Evolutionary conservation across 208 protist species (phyloP), one percentile per base, ranked within the genome.

Genomic region (Crithidia sp.): DNA sequence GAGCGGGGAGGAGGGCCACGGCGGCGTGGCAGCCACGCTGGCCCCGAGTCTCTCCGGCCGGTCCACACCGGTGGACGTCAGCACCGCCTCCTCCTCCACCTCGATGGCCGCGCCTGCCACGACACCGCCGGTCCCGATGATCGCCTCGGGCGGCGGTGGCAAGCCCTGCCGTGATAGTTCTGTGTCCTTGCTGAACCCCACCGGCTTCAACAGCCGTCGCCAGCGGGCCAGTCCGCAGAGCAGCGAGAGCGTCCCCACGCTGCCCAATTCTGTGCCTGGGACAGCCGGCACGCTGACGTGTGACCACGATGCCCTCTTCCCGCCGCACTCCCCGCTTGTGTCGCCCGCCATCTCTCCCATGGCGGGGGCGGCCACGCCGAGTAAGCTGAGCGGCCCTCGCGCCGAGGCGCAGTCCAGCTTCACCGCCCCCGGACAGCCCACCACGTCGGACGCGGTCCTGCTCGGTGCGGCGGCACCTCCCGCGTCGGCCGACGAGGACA

Each of bases 281-380:
- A 70, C 65, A 8, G 53, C 41, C n/a, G 65, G 65, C 52, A 70
- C 53, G 9, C 17, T 70, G 41, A 70, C 65, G 3, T 70, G 65
- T 41, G 65, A 61, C 53, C 65, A 70, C 53, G 65, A 70, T 17
- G 65, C 52, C 14, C 65, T 61, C 41, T 70, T 70, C 53, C 65
- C 65, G 10, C 65, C 47, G 53, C 53, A 59, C n/a, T 70, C 52
- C 4, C 43, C 43, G 17, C 54, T 70, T 2, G 65, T 61, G 4
- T 70, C 65, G 41, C 65, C 65, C 17, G 53, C 65, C 7, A 54
- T 70, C 16, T 70, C 65, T n/a, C 65, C 65, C 9, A 54, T 70
- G 53, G 53, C 65, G 13, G 41, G 17, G 17, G 40, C 65, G 16
- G 49, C 62, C 5, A 12, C 62, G 37, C 12, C 37, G 8, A 49